Evolutionary conservation across 805 yeast species (phyloP).

Genomic region (Candida sakaeoensis): DNA sequence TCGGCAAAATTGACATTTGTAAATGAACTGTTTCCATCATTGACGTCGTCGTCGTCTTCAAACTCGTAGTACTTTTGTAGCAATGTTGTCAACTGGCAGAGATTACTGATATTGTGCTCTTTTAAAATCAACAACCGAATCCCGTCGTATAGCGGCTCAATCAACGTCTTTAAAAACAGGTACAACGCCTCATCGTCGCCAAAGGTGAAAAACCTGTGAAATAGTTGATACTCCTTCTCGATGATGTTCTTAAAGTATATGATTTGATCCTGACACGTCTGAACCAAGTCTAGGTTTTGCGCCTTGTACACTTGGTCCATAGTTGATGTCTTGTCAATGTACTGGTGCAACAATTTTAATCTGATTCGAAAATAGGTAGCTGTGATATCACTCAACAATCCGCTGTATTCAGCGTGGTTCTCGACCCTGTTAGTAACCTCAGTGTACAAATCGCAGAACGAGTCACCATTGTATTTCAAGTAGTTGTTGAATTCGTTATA

Average conservation of each 20-base stretch:
- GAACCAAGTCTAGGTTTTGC: slow-evolving; percentile 41
- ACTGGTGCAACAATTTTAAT: slow-evolving; percentile 41
- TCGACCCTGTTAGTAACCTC: slow-evolving; percentile 37
- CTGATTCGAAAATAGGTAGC: slow-evolving; percentile 61
- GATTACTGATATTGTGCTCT: slow-evolving; percentile 60
- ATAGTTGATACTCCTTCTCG: slow-evolving; percentile 58
- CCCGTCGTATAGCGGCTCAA: slow-evolving; percentile 76
- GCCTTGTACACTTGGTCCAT: slow-evolving; percentile 11
- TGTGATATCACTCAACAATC: slow-evolving; percentile 64
- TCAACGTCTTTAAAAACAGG: slow-evolving; percentile 56
- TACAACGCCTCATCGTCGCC: slow-evolving; percentile 19
- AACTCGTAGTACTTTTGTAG: slow-evolving; percentile 64
- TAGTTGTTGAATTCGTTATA: slow-evolving; percentile 54
- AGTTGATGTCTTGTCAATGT: slow-evolving; percentile 33
- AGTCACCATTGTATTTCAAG: slow-evolving; percentile 13
- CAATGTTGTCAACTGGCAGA: slow-evolving; percentile 74
- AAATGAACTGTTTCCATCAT: slow-evolving; percentile 18
- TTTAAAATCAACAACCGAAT: slow-evolving; percentile 64
- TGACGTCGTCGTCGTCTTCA: no score
- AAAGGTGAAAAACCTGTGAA: slow-evolving; percentile 46
- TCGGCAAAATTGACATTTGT: slow-evolving; percentile 23
- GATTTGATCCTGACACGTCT: slow-evolving; percentile 59
- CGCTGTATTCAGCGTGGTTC: slow-evolving; percentile 53
- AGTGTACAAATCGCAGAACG: slow-evolving; percentile 29
- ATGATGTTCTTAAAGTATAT: slow-evolving; percentile 57